Conservation (phyloP, 805 yeast genomes). For the Geotrichum ghanense region DNA sequence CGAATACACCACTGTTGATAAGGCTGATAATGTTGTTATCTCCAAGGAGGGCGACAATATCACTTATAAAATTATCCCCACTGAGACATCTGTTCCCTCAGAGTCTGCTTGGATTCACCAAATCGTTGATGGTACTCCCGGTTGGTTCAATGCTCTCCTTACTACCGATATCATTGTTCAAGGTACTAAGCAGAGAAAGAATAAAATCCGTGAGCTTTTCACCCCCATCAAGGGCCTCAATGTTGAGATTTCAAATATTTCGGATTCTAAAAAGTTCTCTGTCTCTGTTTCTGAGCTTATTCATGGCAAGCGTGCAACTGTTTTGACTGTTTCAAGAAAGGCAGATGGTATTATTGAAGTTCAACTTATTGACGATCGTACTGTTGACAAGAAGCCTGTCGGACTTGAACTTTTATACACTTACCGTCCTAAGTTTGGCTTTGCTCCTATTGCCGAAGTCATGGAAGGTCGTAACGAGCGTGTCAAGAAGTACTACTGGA, state of each 20-base stretch:
- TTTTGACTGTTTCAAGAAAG: conserved; percentile 48
- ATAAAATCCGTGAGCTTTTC: conserved; percentile 71
- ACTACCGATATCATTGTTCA: conserved; percentile 74
- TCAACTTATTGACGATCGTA: conserved; percentile 77
- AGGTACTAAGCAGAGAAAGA: conserved; percentile 65
- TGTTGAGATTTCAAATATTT: conserved; percentile 47
- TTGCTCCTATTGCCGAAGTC: conserved; percentile 85
- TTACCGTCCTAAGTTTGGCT: conserved; percentile 80
- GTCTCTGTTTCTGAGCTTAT: conserved; percentile 59
- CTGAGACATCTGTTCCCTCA: conserved; percentile 28
- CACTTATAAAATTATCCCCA: conserved; percentile 30
- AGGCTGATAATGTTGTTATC: conserved; percentile 13
- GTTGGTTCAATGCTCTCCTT: conserved; percentile 90
- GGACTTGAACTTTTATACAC: conserved; percentile 67
- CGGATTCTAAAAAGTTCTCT: conserved; percentile 41
- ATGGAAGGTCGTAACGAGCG: conserved; percentile 86
- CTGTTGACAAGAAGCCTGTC: conserved; percentile 63
- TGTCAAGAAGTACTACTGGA: conserved; percentile 96
- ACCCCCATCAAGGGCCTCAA: conserved; percentile 58
- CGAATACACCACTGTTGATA: conserved; percentile 36
- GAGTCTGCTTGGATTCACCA: conserved; percentile 59
- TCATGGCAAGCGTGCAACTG: conserved; percentile 46
- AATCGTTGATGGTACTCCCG: conserved; percentile 65
- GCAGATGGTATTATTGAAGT: conserved; percentile 48
- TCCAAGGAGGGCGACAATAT: conserved; percentile 19